These are phyloP conservation scores for Fonsecaea monophora DNA, from an alignment of 2,329 filamentous ascomycete species.

Conservation along the genomic window DNA sequence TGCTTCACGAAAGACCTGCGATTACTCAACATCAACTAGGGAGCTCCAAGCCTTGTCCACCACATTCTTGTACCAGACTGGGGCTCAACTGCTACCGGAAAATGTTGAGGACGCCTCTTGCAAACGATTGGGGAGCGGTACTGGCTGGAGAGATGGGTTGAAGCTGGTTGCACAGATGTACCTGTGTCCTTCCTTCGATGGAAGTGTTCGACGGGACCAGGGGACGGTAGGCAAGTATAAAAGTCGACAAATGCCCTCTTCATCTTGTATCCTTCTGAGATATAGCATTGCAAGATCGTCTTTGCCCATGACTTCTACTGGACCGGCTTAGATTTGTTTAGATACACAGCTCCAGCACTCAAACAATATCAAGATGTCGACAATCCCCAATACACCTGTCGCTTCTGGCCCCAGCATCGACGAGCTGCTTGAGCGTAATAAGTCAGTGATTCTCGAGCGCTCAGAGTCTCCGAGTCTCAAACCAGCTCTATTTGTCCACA, in stretches of 20 bases:
- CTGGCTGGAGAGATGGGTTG: not conserved
- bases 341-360: not conserved
- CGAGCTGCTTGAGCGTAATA: slow-evolving; percentile 29
- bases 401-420: slow-evolving; percentile 11
- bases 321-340: not conserved
- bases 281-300: not conserved
- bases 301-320: not conserved
- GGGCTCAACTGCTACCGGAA: not conserved
- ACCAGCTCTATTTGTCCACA: not conserved
- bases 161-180: not conserved
- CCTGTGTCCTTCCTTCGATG: not conserved
- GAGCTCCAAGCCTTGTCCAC: not conserved
- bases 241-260: not conserved
- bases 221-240: not conserved
- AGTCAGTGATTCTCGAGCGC: slow-evolving; percentile 14
- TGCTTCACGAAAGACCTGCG: not conserved
- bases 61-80: not conserved
- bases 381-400: not conserved
- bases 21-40: slow-evolving; percentile 7
- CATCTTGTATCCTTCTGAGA: not conserved
- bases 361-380: slow-evolving; percentile 1
- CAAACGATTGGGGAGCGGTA: not conserved
- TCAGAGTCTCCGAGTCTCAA: not conserved
- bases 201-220: not conserved
- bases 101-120: not conserved